Percentiles rank a stretch among this genome's conserved stretches.
Conservation (phyloP, 1,284 basidiomycete genomes). For the Trametes polyzona region DNA sequence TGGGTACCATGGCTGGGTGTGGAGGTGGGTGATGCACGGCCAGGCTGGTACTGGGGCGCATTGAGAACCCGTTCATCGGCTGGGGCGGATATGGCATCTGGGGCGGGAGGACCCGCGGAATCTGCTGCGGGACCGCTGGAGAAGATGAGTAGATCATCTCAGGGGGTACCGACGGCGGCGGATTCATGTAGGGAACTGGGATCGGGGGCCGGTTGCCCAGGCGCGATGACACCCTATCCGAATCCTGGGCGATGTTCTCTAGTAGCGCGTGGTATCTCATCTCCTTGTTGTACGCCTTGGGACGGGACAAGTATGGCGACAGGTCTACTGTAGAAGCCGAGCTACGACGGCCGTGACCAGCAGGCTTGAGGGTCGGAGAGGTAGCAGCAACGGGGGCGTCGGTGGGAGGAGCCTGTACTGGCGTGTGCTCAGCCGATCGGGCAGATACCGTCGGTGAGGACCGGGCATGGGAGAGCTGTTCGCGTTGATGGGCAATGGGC, state of each 20-base stretch:
- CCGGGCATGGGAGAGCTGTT: conserved; percentile 3
- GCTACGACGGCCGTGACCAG: conserved; percentile 25
- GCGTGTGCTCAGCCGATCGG: background rate
- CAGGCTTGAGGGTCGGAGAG: conserved; percentile 4
- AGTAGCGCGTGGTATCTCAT: conserved; percentile 74
- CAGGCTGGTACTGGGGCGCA: conserved; percentile 65
- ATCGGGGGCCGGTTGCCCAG: conserved; percentile 37
- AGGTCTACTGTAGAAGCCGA: conserved; percentile 53
- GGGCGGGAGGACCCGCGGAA: conserved; percentile 4
- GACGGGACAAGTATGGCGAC: conserved; percentile 63
- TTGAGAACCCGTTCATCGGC: conserved; percentile 51
- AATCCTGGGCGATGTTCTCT: conserved; percentile 75
- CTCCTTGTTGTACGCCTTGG: conserved; percentile 60
- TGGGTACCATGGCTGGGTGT: conserved; percentile 31
- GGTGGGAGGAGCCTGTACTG: background rate
- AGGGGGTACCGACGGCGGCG: conserved; percentile 28
- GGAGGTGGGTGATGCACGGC: conserved; percentile 47
- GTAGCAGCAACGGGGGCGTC: background rate
- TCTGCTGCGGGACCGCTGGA: conserved; percentile 19
- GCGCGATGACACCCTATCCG: conserved; percentile 60
- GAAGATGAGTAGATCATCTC: conserved; percentile 41
- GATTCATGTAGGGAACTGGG: conserved; percentile 12
- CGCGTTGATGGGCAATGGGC: background rate
- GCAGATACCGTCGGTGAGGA: conserved; percentile 8
- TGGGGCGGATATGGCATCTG: conserved; percentile 12